Base-by-base conservation (phyloP, 441 rosid species). In the Raphanus hybrid region DNA sequence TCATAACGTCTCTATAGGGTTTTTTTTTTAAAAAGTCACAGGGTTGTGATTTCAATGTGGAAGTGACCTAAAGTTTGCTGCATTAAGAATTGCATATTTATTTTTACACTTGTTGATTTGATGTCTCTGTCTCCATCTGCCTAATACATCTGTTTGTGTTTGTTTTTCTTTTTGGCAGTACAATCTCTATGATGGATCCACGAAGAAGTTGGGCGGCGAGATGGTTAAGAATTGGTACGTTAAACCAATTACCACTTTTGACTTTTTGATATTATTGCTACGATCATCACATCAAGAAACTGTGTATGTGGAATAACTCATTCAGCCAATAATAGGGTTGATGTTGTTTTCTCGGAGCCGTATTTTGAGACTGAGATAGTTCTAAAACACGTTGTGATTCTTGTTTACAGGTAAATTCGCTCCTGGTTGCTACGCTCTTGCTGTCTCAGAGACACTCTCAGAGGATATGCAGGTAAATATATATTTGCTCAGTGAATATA, bases 381-480 rank as follows among this genome's bases (percentile, higher is more conserved):
- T 78, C 16, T 61, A n/a, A 23, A 29, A 78, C 74, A 27, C 20
- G 72, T 70, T 14, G 23, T 8, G 26, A 37, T 34, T 62, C 9
- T 62, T 64, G 48, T 80, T 66, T 50, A 11, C 88, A 93, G 98
- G 94, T 76, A 92, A 84, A 84, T 93, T 91, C 80, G 93, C 81
- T 70, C 98, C 97, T 75, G 98, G 97, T 71, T 92, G 97, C 75
- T 96, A 96, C 76, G 92, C 99, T 27, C 97, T 96, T 77, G 95
- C 97, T 64, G 98, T 96, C 76, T 92, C 96, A 8, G 98, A 92
- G 86, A 85, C 91, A 67, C 92, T 93, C 43, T 86, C 97, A 5
- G 97, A 96, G 80, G 98, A 96, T 58, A 74, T 92, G 84, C 97
- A 92, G 97, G 97, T 93, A 69, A 65, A 71, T 29, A 29, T 29